Conservation (phyloP, 352 stramenopile genomes). For the Thraustotheca clavata region DNA sequence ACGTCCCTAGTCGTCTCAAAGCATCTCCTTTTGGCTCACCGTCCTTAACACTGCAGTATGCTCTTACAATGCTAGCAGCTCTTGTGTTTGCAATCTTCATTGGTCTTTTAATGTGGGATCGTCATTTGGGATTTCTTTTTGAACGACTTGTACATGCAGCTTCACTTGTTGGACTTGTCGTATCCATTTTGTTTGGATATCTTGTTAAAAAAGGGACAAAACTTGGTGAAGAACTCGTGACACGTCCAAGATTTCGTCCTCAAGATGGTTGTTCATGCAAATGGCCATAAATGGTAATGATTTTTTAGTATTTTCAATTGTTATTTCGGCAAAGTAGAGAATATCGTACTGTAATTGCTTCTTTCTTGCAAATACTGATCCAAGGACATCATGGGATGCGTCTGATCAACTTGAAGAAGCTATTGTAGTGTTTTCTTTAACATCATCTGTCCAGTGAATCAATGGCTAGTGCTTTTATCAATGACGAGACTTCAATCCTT, state of each 20-base stretch:
- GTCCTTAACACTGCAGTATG: constrained; percentile 33
- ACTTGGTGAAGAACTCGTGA: constrained; percentile 57
- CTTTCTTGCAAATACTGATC: too few relatives aligned
- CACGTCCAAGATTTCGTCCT: constrained; percentile 46
- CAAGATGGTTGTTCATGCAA: constrained; percentile 52
- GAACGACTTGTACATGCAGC: constrained; percentile 48
- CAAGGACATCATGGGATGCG: too few relatives aligned
- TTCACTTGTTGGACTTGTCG: constrained; percentile 43
- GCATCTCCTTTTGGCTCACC: constrained; percentile 37
- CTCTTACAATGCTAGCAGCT: constrained; percentile 41
- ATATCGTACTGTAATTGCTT: too few relatives aligned
- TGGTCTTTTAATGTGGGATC: constrained; percentile 14
- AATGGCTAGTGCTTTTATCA: too few relatives aligned
- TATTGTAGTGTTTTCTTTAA: too few relatives aligned
- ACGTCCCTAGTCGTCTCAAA: constrained; percentile 40
- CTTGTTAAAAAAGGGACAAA: constrained; percentile 72
- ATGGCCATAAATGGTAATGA: neutral
- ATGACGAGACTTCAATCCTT: too few relatives aligned
- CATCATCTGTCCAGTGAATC: too few relatives aligned
- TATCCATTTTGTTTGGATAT: constrained; percentile 35
- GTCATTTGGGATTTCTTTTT: constrained; percentile 35
- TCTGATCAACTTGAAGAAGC: too few relatives aligned
- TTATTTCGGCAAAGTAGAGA: too few relatives aligned
- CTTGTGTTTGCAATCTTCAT: constrained; percentile 49
- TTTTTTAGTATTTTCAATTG: too few relatives aligned